These are phyloP conservation scores for Porodaedalea pini DNA, from an alignment of 1,284 basidiomycete genomes.

Conservation along the genomic window DNA sequence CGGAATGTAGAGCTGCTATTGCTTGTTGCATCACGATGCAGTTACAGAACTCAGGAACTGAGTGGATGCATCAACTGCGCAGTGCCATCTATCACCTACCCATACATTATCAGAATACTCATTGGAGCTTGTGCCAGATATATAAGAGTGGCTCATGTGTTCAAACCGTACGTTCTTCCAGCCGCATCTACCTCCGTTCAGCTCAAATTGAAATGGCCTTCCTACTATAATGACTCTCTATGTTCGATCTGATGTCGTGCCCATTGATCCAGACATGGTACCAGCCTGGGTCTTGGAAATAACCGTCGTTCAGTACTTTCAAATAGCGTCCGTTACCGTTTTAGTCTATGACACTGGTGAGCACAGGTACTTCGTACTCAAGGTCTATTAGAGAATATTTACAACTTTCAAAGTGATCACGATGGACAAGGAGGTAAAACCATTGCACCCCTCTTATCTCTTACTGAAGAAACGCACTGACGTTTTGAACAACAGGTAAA, in stretches of 20 bases:
- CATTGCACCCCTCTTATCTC: not conserved
- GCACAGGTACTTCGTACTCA: not conserved
- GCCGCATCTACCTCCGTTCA: too few relatives aligned
- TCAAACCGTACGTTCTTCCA: too few relatives aligned
- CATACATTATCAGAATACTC: too few relatives aligned
- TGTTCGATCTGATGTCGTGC: not conserved
- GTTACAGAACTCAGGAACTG: too few relatives aligned
- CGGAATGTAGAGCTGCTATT: too few relatives aligned
- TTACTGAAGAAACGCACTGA: not conserved
- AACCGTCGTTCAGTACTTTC: not conserved
- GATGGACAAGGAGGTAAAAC: slow-evolving; percentile 1
- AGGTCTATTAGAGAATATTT: not conserved
- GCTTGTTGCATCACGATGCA: too few relatives aligned
- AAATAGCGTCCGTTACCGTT: not conserved
- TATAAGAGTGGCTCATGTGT: too few relatives aligned
- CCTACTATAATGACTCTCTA: too few relatives aligned
- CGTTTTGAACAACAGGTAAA: not conserved
- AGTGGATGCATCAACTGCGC: too few relatives aligned
- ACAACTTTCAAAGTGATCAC: not conserved
- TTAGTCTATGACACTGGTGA: not conserved
- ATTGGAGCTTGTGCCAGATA: too few relatives aligned
- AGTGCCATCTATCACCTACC: too few relatives aligned
- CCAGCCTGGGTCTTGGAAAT: not conserved
- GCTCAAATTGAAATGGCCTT: too few relatives aligned
- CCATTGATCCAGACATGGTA: not conserved